Evolutionary conservation across 75 land plant genomes (phyloP), one percentile per base, ranked within the genome.

Genomic region (Sequoiadendron giganteum): DNA sequence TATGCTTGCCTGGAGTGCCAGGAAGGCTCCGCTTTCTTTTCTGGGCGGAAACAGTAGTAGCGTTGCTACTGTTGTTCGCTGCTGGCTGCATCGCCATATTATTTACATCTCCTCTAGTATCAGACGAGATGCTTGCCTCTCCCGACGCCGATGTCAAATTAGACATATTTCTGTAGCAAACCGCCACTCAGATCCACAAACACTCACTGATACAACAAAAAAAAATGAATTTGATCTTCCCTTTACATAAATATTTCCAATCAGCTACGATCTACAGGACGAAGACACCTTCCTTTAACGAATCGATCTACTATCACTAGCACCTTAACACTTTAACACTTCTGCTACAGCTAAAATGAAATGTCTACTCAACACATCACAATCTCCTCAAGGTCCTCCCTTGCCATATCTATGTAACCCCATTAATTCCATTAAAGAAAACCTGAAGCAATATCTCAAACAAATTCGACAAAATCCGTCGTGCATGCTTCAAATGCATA

Each of bases 91-190:
- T 39, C 82, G 90, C 79, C 38, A 86, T 49, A 48, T 87, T 58
- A 15, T 85, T 82, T 56, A 25, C 47, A 54, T 84, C 91, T 42
- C 88, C 89, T 80, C 88, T 86, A 32, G 81, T 86, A 58, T 85
- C 92, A 15, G 94, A 93, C 7, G 94, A 93, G 48, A 91, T 92
- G 76, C 95, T 94, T 3, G 95, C 94, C 58, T 93, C 93, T 30
- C 94, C 95, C 47, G 95, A 94, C 43, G 94, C 94, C 55, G 89
- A 88, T 25, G 94, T 93, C 28, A 94, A 83, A 84, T 94, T 94
- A 6, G 94, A 93, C 90, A 90, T 88, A 45, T 47, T n/a, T 75
- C 3, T 13, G 1, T 1, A 0, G 0, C 52, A 49, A 10, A 49
- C 52, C 52, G 52, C 10, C 52, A 14, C 38, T 34, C 25, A 14